These are phyloP conservation scores for Kokia cookei DNA, from an alignment of 441 rosid genomes.

Conservation along the genomic window DNA sequence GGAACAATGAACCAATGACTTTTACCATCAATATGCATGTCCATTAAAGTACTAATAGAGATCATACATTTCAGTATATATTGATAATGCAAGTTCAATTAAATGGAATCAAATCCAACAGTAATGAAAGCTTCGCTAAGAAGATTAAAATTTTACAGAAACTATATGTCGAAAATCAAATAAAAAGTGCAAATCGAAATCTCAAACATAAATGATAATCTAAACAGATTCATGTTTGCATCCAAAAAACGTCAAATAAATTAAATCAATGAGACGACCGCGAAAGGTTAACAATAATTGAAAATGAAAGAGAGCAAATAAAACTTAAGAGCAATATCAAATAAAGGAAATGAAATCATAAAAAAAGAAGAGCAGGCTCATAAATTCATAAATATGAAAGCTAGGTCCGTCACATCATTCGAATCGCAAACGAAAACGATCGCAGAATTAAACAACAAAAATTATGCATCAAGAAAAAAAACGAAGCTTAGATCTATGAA, in stretches of 20 bases:
- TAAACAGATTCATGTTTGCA: neutral
- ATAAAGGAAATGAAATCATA: neutral
- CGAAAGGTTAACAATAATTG: neutral
- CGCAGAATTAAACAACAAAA: neutral
- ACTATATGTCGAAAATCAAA: neutral
- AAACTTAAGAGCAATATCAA: neutral
- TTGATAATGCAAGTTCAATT: neutral
- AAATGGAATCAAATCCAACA: neutral
- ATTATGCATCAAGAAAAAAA: neutral
- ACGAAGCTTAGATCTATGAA: neutral
- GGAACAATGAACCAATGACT: neutral
- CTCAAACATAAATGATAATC: neutral
- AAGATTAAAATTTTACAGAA: neutral
- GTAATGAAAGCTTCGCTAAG: neutral
- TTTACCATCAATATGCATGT: neutral
- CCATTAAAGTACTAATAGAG: neutral
- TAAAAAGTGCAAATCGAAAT: neutral
- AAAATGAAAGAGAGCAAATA: neutral
- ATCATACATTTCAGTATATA: neutral
- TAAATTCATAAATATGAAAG: neutral
- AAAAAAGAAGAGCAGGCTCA: neutral
- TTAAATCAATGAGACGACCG: neutral
- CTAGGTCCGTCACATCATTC: conserved; percentile 2
- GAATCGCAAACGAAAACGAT: neutral
- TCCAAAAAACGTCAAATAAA: neutral